Conservation (phyloP, 2,329 filamentous ascomycete species). For the Trichophyton equinum region DNA sequence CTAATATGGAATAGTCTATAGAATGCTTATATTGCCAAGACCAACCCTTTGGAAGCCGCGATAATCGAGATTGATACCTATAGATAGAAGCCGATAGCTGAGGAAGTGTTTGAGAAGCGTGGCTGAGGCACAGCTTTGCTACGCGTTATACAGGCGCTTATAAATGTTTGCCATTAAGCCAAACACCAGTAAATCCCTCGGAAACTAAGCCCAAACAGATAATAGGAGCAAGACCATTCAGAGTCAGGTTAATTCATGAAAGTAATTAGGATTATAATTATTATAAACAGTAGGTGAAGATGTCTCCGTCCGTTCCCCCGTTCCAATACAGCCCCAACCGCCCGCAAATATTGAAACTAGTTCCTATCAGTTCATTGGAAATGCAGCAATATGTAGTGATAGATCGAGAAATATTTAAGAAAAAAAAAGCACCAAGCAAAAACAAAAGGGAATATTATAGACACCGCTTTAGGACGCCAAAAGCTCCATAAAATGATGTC, state of each 20-base stretch:
- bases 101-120: background rate
- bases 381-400: background rate
- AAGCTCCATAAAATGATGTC: background rate
- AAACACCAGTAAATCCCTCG: background rate
- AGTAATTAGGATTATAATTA: background rate
- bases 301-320: background rate
- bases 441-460: background rate
- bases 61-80: background rate
- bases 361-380: conserved; percentile 3
- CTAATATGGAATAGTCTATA: background rate
- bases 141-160: background rate
- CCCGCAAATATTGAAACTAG: background rate
- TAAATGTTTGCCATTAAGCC: background rate
- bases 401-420: background rate
- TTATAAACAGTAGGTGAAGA: background rate
- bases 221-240: background rate
- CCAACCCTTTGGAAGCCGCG: background rate
- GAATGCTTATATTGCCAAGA: background rate
- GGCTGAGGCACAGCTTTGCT: background rate
- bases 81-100: background rate
- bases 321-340: background rate
- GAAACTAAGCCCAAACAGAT: background rate
- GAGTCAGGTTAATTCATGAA: background rate
- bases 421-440: background rate
- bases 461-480: conserved; percentile 10